Conservation (phyloP, 2,329 filamentous ascomycete genomes). For the Scortechinia acanthostroma region DNA sequence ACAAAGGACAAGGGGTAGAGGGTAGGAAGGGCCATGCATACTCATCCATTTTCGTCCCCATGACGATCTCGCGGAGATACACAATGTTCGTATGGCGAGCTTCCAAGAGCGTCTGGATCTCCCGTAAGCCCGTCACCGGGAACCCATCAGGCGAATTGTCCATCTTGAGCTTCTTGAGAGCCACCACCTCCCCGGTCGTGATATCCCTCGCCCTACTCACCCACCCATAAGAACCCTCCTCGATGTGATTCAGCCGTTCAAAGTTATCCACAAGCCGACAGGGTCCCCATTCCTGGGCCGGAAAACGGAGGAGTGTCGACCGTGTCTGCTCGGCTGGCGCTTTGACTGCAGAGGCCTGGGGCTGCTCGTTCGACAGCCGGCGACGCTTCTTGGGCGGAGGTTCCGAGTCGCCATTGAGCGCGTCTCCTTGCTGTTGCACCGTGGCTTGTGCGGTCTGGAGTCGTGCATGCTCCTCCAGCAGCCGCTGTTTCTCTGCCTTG, state of each 20-base stretch:
- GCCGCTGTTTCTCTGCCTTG: not conserved
- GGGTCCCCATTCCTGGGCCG: slow-evolving; percentile 44
- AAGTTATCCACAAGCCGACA: slow-evolving; percentile 62
- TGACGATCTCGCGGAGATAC: slow-evolving; percentile 56
- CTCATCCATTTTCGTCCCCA: slow-evolving; percentile 38
- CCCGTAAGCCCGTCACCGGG: slow-evolving; percentile 65
- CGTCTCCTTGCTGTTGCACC: not conserved
- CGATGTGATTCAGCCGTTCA: slow-evolving; percentile 65
- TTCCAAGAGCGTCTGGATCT: slow-evolving; percentile 63
- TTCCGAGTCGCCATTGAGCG: not conserved
- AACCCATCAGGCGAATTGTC: slow-evolving; percentile 55
- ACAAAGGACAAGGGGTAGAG: slow-evolving; percentile 23
- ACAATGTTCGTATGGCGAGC: slow-evolving; percentile 62
- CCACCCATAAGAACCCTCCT: slow-evolving; percentile 69
- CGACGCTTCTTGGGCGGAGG: not conserved
- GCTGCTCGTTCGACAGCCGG: not conserved
- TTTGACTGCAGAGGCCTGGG: not conserved
- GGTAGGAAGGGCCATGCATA: slow-evolving; percentile 19
- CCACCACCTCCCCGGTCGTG: slow-evolving; percentile 55
- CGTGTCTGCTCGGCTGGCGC: not conserved
- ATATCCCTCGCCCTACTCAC: slow-evolving; percentile 61
- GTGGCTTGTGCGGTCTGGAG: not conserved
- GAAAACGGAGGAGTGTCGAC: slow-evolving; percentile 31
- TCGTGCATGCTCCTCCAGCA: not conserved
- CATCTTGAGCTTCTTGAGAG: slow-evolving; percentile 69